Base-by-base conservation (phyloP, 805 yeast genomes). In the Saccharomycopsis sp. region DNA sequence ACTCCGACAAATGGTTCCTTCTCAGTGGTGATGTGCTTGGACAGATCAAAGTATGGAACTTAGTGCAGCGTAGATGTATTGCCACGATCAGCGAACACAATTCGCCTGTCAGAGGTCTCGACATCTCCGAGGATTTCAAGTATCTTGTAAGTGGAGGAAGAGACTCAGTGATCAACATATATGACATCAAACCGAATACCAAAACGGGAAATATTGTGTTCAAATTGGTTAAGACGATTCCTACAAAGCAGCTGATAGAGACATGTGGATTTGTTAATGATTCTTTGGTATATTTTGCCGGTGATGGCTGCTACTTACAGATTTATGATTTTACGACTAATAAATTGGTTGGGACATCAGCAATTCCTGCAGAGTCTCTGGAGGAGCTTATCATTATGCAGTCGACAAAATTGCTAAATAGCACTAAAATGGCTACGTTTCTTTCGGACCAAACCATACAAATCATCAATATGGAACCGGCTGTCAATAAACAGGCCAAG, bases 71-170 rank as follows among this genome's bases (percentile, higher is more conserved):
- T 65, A 89, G 84, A 66, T 82, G 87, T 60, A 63, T 84, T 3
- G 79, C 79, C 15, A 80, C 85, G 41, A 71, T 83, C 49, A 83
- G 78, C 58, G 96, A 90, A 62, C 99, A 94, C 68, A 80, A 78
- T 3, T 79, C 89, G 24, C 93, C 97, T 0, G 93, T 94, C 1
- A 82, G 98, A 70, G 97, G 96, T 0, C 72, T 93, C 12, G 88
- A 82, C 19, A 86, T 92, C 65, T 72, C 73, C 44, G 66, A 66
- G 0, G 76, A 74, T 38, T 89, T 87, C 9, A 74, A 75, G 20
- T 69, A 74, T 34, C 77, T 94, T 57, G 70, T 91, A 29, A 83
- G 87, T 63, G 97, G 96, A 64, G 97, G 97, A 42, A 81, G 99
- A 73, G 99, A 94, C 70, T 86, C 86, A 66, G 77, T 92, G 47